Conservation (phyloP, 208 protist genomes). For the Tritrichomonas musculus region DNA sequence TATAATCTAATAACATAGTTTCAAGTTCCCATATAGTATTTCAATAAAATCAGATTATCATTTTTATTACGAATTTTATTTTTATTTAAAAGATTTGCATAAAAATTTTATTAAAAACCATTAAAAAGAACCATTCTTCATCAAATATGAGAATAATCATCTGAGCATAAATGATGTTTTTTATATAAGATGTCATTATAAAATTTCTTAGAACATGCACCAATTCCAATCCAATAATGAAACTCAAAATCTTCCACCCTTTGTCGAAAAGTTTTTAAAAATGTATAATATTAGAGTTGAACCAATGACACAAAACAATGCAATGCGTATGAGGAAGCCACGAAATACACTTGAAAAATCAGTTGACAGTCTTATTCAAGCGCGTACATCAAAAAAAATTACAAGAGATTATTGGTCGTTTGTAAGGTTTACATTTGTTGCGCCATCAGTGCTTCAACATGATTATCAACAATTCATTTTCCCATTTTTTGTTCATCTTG, state of each 20-base stretch:
- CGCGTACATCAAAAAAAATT: background rate
- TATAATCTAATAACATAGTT: no score
- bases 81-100: no score
- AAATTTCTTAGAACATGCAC: no score
- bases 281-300: background rate
- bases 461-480: background rate
- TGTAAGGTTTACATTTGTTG: background rate
- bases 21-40: no score
- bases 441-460: background rate
- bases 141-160: no score
- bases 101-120: no score
- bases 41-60: no score
- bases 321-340: background rate
- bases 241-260: background rate
- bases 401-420: background rate
- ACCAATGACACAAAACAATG: background rate
- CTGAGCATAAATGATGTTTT: no score
- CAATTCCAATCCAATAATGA: no score
- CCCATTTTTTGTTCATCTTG: background rate
- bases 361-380: background rate
- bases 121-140: no score
- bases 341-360: background rate
- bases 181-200: no score
- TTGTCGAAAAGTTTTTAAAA: background rate
- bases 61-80: no score